A percentile compares a stretch with the other conserved stretches of the same genome.
phyloP scores from a whole-genome alignment of 2,329 filamentous ascomycete species.

The Diplodia corticola region DNA sequence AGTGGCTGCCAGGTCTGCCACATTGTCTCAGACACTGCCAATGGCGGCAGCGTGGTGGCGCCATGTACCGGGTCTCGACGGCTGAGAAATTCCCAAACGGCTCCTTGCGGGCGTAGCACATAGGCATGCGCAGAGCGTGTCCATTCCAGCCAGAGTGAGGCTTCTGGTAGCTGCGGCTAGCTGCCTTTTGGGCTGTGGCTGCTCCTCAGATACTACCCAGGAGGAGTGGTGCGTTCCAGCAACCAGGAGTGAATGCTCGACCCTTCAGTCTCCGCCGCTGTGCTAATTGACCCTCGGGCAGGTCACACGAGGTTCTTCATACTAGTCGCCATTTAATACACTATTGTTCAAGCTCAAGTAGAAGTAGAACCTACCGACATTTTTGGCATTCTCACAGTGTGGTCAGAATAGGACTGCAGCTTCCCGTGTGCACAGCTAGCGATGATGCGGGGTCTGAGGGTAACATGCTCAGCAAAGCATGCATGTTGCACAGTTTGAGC shows the following conservation, averaged over 20 bases:
- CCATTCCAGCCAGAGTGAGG: neutral
- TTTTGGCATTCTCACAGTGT: neutral
- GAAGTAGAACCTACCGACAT: too few species aligned
- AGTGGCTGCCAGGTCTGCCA: neutral
- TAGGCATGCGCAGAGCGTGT: neutral
- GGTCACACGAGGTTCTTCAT: neutral
- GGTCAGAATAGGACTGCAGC: neutral
- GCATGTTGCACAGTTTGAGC: neutral
- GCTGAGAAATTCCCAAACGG: neutral
- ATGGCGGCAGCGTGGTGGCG: neutral
- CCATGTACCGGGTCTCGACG: neutral
- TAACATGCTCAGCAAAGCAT: neutral
- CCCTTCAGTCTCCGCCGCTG: neutral
- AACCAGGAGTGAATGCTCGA: neutral
- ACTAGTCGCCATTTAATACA: too few species aligned
- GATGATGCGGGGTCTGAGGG: neutral
- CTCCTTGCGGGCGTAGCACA: neutral
- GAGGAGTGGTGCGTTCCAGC: neutral
- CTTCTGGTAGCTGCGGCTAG: neutral
- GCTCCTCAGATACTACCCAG: neutral
- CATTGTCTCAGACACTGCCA: neutral
- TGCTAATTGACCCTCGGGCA: neutral
- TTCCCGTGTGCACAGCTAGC: neutral
- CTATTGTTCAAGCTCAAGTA: too few species aligned
- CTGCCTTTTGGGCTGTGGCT: neutral